Evolutionary conservation across 2,329 filamentous ascomycete genomes (phyloP), one percentile per base, ranked within the genome.

Genomic region (Bipolaris gigantea): DNA sequence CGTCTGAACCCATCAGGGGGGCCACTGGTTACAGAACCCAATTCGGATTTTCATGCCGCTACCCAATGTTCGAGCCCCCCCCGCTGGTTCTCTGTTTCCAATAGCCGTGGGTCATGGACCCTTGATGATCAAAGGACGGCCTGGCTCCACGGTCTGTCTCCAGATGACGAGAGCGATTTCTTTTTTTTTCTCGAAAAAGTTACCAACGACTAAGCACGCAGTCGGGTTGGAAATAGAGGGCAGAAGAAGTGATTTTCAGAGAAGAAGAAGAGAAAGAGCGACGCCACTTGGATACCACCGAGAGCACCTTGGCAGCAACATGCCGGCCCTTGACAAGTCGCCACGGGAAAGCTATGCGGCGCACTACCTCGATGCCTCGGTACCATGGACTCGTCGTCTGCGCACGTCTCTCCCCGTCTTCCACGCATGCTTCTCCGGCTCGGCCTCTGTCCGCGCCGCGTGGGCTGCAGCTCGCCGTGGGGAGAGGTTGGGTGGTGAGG

Each of bases 341-440:
- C 77, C 46, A 77, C 76, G 15, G 78, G 78, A 46, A 79, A 79
- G 55, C 70, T 80, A 8, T 77, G 77, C 51, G 71, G 71, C 39
- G 76, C 76, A 10, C 77, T 78, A n/a, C 16, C 67, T 80, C 21
- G n/a, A n/a, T n/a, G n/a, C n/a, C n/a, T n/a, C n/a, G n/a, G n/a
- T n/a, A n/a, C n/a, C n/a, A n/a, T n/a, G n/a, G n/a, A n/a, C n/a
- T n/a, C n/a, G n/a, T 78, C 19, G 67, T 73, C 27, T 73, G 71
- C 54, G 71, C 72, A 64, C 3, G 67, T 58, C n/a, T 27, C 25
- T 40, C 10, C 15, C 4, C 32, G n/a, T n/a, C n/a, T n/a, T n/a
- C n/a, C 65, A 67, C 43, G 73, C 73, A 25, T 69, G 73, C 55
- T 79, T 75, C 65, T 73, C 79, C 50, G 64, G 75, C 35, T 64